A percentile compares a stretch with the other conserved stretches of the same genome.
phyloP scores from a whole-genome alignment of 306 rosid genomes.

The Acacia crassicarpa region DNA sequence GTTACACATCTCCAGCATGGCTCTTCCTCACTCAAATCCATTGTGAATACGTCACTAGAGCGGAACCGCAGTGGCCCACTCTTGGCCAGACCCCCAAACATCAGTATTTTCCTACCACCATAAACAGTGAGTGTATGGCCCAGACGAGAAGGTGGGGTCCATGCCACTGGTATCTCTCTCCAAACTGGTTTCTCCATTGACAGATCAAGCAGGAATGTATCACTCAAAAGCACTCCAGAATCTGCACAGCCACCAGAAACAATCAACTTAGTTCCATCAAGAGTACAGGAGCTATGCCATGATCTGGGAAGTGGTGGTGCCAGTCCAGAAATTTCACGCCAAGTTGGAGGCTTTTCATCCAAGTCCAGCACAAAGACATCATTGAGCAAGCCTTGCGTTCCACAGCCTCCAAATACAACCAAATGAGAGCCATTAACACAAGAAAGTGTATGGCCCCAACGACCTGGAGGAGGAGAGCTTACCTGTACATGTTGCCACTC shows the following conservation, averaged over 20 bases:
- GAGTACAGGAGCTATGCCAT: slow-evolving; percentile 99
- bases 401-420: slow-evolving; percentile 99
- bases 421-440: slow-evolving; percentile 93
- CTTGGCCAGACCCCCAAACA: slow-evolving; percentile 99
- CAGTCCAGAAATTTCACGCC: slow-evolving; percentile 98
- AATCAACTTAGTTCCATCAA: slow-evolving; percentile 96
- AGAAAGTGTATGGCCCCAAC: slow-evolving; percentile 98
- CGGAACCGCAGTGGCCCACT: slow-evolving; percentile 97
- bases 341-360: slow-evolving; percentile 94
- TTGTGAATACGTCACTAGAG: slow-evolving; percentile 92
- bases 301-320: slow-evolving; percentile 99
- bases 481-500: slow-evolving; percentile 99
- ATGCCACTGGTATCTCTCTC: slow-evolving; percentile 96
- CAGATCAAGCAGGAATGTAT: slow-evolving; percentile 93
- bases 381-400: slow-evolving; percentile 94
- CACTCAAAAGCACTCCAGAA: slow-evolving; percentile 97
- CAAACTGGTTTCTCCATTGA: slow-evolving; percentile 96
- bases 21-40: slow-evolving; percentile 96
- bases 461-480: slow-evolving; percentile 99
- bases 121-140: slow-evolving; percentile 95
- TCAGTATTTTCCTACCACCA: slow-evolving; percentile 96
- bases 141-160: slow-evolving; percentile 98
- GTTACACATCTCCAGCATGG: slow-evolving; percentile 99
- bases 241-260: slow-evolving; percentile 99
- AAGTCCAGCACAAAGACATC: slow-evolving; percentile 93